Base-by-base conservation (phyloP, 176 grass and related monocot species). In the Bromus sterilis region DNA sequence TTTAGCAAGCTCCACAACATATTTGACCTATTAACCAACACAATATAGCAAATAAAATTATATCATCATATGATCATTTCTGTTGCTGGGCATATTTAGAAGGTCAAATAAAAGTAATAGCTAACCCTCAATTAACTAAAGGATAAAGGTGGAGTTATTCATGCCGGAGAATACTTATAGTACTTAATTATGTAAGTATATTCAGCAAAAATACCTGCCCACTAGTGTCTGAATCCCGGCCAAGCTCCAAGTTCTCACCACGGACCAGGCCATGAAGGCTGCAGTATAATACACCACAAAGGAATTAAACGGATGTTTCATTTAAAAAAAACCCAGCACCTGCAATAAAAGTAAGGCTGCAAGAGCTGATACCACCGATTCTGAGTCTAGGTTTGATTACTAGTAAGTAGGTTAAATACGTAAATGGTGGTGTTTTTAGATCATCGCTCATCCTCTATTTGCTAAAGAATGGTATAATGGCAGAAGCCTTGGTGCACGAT, bases 201-300 rank as follows among this genome's bases (percentile, higher is more conserved):
- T 60, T 13, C n/a, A 41, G 43, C 24, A 39, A 74, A 13, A 58
- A 40, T 89, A 94, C 93, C 93, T 91, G 93, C 39, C 93, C 93
- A 89, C 93, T 90, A 25, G 93, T 94, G 79, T 94, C 89, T 62
- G 93, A 94, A 91, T 94, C 93, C 60, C 93, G 87, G 31, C 93
- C 93, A 87, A 94, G 93, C 78, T 94, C 93, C 93, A 94, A 87
- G 75, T 94, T 89, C 87, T 94, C 93, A 78, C 89, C 93, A 89
- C 93, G 87, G 46, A 94, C 51, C 75, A 94, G 87, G 39, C 93
- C 93, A 89, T 94, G 93, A 80, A 94, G 87, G 26, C 93, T 94
- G 87, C 69, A 83, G 43, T 48, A 78, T 11, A 65, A 70, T 68
- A 89, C 34, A 91, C 31, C 35, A 86, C 80, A 63, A 82, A 87